phyloP scores from a whole-genome alignment of 2,329 filamentous ascomycete genomes.

The Cordyceps pruinosa region DNA sequence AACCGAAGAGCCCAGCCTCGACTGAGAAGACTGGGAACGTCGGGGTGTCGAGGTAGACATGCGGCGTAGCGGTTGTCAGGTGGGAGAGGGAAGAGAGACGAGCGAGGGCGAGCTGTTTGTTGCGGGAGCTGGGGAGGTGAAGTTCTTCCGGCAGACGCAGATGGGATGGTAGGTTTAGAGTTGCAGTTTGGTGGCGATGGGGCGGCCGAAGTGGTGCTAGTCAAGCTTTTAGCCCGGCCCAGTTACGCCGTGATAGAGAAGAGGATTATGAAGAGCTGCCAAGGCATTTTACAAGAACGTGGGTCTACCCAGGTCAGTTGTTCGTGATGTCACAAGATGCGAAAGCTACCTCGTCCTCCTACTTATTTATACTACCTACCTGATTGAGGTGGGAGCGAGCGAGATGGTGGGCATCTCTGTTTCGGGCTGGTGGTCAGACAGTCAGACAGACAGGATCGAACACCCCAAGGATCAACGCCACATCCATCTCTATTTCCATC shows the following conservation, averaged over 20 bases:
- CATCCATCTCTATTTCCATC: too few relatives aligned
- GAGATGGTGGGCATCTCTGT: too few relatives aligned
- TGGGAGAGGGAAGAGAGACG: not conserved
- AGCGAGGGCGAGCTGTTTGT: not conserved
- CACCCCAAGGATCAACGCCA: not conserved
- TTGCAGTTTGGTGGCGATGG: not conserved
- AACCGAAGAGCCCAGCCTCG: constrained; percentile 5
- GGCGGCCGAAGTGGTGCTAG: not conserved
- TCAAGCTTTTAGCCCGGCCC: not conserved
- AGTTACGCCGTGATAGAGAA: too few relatives aligned
- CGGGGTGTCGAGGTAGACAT: not conserved
- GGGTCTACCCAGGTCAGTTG: not conserved
- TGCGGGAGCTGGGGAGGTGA: too few relatives aligned
- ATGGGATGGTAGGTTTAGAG: not conserved
- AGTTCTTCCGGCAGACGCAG: too few relatives aligned
- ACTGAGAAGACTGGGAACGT: not conserved
- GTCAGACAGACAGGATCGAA: too few relatives aligned
- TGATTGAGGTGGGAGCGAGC: too few relatives aligned
- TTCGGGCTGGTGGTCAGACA: too few relatives aligned
- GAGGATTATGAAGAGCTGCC: not conserved
- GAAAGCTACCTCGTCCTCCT: too few relatives aligned
- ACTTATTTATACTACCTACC: too few relatives aligned
- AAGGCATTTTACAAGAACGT: not conserved
- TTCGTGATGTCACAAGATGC: not conserved
- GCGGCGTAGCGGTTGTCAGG: not conserved